Percentiles rank a stretch among this genome's conserved stretches.
Conservation (phyloP, 2,329 filamentous ascomycete species). For the Neofusicoccum parvum region DNA sequence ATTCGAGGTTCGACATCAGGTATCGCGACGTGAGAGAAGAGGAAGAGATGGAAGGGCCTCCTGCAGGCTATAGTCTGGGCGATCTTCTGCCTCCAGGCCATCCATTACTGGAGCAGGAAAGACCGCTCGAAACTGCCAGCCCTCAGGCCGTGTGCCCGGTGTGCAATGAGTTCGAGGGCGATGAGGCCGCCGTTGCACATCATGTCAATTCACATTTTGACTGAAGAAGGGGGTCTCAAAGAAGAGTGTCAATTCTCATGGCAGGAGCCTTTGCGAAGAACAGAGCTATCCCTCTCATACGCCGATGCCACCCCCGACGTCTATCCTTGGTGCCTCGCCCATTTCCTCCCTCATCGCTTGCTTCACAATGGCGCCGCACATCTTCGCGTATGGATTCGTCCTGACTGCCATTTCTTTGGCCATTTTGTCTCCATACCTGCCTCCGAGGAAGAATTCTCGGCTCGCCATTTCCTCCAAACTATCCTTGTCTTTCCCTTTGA, state of each 20-base stretch:
- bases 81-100: slow-evolving; percentile 16
- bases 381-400: slow-evolving; percentile 65
- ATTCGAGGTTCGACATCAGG: slow-evolving; percentile 17
- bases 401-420: slow-evolving; percentile 60
- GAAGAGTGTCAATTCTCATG: background rate
- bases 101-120: slow-evolving; percentile 26
- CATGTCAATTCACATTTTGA: slow-evolving; percentile 65
- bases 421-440: slow-evolving; percentile 58
- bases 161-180: slow-evolving; percentile 67
- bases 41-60: slow-evolving; percentile 12
- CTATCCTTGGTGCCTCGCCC: slow-evolving; percentile 22
- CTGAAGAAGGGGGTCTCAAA: slow-evolving; percentile 12
- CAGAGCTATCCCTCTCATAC: background rate
- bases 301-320: slow-evolving; percentile 17
- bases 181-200: slow-evolving; percentile 67
- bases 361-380: slow-evolving; percentile 64
- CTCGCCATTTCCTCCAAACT: slow-evolving; percentile 59
- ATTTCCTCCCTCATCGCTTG: slow-evolving; percentile 61
- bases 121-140: slow-evolving; percentile 21
- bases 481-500: slow-evolving; percentile 37
- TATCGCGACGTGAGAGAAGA: slow-evolving; percentile 21
- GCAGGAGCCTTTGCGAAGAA: background rate
- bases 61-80: slow-evolving; percentile 16
- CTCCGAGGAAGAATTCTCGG: slow-evolving; percentile 57
- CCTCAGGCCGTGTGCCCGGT: slow-evolving; percentile 59